Evolutionary conservation across 169 alveolate genomes (phyloP).

Genomic region (Plasmodium vinckei): DNA sequence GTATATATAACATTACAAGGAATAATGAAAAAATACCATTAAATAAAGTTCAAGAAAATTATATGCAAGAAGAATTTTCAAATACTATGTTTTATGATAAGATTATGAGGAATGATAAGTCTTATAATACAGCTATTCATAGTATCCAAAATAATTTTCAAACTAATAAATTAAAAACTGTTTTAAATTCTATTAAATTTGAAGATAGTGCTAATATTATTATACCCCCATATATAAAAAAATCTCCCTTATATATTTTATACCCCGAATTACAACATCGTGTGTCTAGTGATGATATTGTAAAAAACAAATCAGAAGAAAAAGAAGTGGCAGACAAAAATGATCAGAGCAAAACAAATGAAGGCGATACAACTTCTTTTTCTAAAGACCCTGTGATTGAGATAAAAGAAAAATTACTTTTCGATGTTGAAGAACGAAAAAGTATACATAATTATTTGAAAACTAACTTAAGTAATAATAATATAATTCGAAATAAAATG

Average conservation of each 20-base stretch:
- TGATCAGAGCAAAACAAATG: not conserved
- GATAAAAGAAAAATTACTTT: not conserved
- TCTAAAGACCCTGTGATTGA: not conserved
- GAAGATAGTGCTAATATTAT: conserved; percentile 35
- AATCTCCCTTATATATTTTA: conserved; percentile 35
- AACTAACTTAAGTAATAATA: not conserved
- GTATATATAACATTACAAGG: not conserved
- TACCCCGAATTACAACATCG: conserved; percentile 35
- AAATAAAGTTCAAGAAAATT: not conserved
- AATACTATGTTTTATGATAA: conserved; percentile 29
- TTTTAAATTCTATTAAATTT: conserved; percentile 35
- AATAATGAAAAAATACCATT: not conserved
- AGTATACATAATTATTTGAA: conserved; percentile 6
- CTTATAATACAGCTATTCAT: conserved; percentile 23
- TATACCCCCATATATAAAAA: conserved; percentile 30
- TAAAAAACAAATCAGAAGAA: not conserved
- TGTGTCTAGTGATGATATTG: not conserved
- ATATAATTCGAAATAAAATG: conserved; percentile 37
- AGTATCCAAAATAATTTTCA: conserved; percentile 44
- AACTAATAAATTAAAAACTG: conserved; percentile 25
- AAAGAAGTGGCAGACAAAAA: not conserved
- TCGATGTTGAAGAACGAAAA: not conserved
- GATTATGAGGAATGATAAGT: conserved; percentile 4
- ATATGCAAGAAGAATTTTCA: conserved; percentile 7
- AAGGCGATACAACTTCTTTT: not conserved